These are phyloP conservation scores for Oryza glumipatula DNA, from an alignment of 176 grass and related monocot species.

Conservation along the genomic window DNA sequence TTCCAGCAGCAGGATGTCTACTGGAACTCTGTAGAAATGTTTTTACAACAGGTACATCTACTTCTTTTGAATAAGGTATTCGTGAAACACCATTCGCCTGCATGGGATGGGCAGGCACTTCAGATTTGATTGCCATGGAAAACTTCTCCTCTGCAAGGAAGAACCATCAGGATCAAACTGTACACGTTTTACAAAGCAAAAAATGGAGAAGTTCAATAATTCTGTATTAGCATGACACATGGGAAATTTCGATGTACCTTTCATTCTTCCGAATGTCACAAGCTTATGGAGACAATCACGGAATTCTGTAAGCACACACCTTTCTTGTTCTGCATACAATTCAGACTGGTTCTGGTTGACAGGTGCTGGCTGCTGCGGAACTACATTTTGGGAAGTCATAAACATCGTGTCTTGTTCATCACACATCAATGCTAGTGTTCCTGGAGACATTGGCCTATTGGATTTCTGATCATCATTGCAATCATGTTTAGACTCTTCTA, in stretches of 20 bases:
- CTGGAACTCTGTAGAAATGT: constrained; percentile 57
- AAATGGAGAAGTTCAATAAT: neutral
- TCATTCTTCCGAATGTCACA: constrained; percentile 69
- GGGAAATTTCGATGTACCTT: constrained; percentile 63
- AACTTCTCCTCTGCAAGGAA: constrained; percentile 62
- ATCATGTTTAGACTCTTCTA: constrained; percentile 62
- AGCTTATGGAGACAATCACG: constrained; percentile 78
- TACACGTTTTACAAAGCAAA: constrained; percentile 22
- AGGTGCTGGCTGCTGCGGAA: constrained; percentile 30
- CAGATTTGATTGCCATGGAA: constrained; percentile 56
- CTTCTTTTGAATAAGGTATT: constrained; percentile 41
- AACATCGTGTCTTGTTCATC: constrained; percentile 81
- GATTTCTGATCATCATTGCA: constrained; percentile 58
- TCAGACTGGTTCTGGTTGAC: constrained; percentile 57
- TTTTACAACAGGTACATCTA: constrained; percentile 60
- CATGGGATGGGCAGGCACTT: constrained; percentile 56
- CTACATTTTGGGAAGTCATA: constrained; percentile 50
- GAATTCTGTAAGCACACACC: constrained; percentile 74
- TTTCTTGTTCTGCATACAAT: constrained; percentile 85
- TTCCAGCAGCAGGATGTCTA: constrained; percentile 54
- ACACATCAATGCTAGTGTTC: constrained; percentile 87
- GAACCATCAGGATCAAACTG: constrained; percentile 45
- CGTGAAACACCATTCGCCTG: constrained; percentile 59
- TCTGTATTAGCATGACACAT: constrained; percentile 25
- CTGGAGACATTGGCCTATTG: constrained; percentile 84